Conservation (phyloP, 768 basidiomycete genomes). For the Tricholoma sp. region DNA sequence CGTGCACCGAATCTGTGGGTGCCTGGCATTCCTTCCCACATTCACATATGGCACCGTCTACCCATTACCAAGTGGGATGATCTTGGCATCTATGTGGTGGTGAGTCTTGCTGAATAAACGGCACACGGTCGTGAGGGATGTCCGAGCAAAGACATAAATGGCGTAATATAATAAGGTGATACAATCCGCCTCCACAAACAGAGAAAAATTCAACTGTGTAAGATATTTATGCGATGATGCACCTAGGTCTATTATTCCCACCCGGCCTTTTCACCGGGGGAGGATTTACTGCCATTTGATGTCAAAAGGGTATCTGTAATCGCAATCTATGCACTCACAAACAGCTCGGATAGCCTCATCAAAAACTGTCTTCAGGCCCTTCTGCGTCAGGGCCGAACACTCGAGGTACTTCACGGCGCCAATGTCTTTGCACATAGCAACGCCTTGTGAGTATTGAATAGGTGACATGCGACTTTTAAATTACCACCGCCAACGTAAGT, state of each 20-base stretch:
- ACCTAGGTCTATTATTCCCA: constrained; percentile 37
- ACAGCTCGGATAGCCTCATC: constrained; percentile 98
- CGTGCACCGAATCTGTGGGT: no score
- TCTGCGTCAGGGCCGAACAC: constrained; percentile 95
- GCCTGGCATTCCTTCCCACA: neutral
- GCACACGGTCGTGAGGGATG: constrained; percentile 56
- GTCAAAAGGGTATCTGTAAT: neutral
- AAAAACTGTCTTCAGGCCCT: constrained; percentile 98
- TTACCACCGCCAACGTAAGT: neutral
- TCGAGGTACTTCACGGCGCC: constrained; percentile 95
- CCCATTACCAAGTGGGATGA: neutral
- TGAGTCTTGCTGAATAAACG: constrained; percentile 19
- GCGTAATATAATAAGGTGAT: constrained; percentile 44
- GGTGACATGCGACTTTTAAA: constrained; percentile 83
- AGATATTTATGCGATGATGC: constrained; percentile 65
- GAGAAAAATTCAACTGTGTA: constrained; percentile 16
- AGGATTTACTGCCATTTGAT: constrained; percentile 58
- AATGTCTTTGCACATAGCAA: constrained; percentile 89
- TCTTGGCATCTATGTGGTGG: constrained; percentile 9
- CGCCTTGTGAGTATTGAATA: constrained; percentile 88
- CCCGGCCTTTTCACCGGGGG: constrained; percentile 49
- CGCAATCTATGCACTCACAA: constrained; percentile 47
- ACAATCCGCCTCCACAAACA: constrained; percentile 24
- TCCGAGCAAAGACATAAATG: constrained; percentile 66
- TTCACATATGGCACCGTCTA: neutral